These are phyloP conservation scores for Monosporascus sp. DNA, from an alignment of 2,329 filamentous ascomycete species.

Conservation along the genomic window DNA sequence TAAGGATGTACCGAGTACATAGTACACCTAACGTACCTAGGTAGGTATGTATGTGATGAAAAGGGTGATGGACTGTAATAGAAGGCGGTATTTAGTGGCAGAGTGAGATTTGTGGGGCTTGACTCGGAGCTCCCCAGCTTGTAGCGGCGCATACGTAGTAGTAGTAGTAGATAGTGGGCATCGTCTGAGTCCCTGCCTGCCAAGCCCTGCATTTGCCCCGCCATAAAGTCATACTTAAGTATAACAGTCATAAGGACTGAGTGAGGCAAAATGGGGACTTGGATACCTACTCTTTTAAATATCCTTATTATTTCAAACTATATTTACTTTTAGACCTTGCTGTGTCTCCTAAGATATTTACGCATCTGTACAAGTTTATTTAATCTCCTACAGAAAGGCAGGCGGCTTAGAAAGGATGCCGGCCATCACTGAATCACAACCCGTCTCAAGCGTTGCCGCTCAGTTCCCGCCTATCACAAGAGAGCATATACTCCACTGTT, in stretches of 20 bases:
- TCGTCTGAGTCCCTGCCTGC: background rate
- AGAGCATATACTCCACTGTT: conserved; percentile 88
- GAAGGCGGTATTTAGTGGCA: conserved; percentile 16
- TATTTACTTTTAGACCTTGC: background rate
- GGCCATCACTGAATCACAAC: conserved; percentile 14
- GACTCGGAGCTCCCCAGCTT: conserved; percentile 4
- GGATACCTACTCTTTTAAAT: background rate
- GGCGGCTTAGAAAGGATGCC: conserved; percentile 14
- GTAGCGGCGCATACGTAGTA: background rate
- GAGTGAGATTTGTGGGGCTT: conserved; percentile 6
- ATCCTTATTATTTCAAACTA: background rate
- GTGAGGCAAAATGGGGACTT: background rate
- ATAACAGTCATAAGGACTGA: too few relatives aligned
- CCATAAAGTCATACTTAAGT: background rate
- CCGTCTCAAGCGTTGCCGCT: conserved; percentile 12
- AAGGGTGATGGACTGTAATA: background rate
- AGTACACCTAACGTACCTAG: too few relatives aligned
- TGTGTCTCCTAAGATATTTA: background rate
- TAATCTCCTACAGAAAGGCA: background rate
- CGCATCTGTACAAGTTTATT: background rate
- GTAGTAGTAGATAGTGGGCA: background rate
- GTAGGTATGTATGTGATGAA: too few relatives aligned
- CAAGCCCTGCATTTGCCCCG: conserved; percentile 8
- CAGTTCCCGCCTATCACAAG: conserved; percentile 76
- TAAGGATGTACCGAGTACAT: too few relatives aligned